Evolutionary conservation across 257 asterid genomes (phyloP).

Genomic region (Eucommia ulmoides): DNA sequence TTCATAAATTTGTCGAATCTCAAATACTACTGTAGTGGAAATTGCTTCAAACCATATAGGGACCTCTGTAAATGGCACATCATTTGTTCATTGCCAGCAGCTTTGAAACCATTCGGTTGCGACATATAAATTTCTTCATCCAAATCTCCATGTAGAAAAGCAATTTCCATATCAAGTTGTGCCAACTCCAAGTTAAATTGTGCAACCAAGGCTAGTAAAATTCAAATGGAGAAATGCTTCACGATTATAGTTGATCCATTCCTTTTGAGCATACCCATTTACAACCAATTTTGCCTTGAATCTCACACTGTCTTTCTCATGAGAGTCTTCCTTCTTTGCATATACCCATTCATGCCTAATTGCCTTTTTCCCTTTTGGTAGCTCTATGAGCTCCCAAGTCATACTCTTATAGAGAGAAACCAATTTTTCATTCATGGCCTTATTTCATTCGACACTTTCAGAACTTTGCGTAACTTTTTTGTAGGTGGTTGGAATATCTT

Average conservation of each 20-base stretch:
- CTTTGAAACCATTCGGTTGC: background rate
- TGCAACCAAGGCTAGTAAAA: background rate
- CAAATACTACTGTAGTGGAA: background rate
- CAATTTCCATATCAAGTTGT: constrained; percentile 5
- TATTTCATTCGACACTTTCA: constrained; percentile 2
- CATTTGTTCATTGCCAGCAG: background rate
- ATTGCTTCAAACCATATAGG: background rate
- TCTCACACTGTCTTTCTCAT: background rate
- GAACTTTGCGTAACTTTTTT: background rate
- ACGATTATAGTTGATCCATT: background rate
- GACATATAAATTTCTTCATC: background rate
- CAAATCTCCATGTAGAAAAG: constrained; percentile 6
- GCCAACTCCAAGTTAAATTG: constrained; percentile 4
- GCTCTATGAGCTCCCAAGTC: constrained; percentile 9
- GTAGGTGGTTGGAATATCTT: constrained; percentile 6
- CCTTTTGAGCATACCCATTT: background rate
- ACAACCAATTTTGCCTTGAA: background rate
- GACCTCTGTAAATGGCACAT: background rate
- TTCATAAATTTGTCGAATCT: background rate
- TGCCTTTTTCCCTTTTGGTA: constrained; percentile 5
- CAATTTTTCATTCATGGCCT: constrained; percentile 9
- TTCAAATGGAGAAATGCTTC: background rate
- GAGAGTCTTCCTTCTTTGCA: background rate
- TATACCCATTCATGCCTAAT: constrained; percentile 2
- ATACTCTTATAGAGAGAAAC: constrained; percentile 4